Base-by-base conservation (phyloP, 2,329 filamentous ascomycete species). In the Sphaerulina musiva region DNA sequence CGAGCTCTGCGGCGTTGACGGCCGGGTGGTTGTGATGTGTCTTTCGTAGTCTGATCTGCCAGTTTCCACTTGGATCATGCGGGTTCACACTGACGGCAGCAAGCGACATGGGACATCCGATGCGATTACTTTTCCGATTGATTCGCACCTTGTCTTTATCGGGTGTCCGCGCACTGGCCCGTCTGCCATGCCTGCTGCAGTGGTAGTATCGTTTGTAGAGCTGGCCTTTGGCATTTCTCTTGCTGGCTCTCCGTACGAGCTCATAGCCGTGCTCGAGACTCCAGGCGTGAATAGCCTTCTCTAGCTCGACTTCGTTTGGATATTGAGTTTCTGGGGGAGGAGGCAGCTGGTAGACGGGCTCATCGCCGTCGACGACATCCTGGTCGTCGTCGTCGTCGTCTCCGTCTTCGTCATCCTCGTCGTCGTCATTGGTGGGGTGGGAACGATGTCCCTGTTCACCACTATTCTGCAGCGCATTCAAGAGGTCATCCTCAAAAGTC, bases 161-260 rank as follows among this genome's bases (percentile, higher is more conserved):
- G 7, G 59, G 61, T 7, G 62, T 66, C 26, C 59, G 59, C 8
- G 58, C 59, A 20, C 56, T 64, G 46, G 57, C 59, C 11, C 57
- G 57, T 46, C 62, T 66, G 42, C 67, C 67, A 54, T 68, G 65
- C 53, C 65, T 67, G 52, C 61, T 63, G 62, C 67, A 69, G 46
- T 69, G 63, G 47, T 64, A 67, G 57, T 68, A 69, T 26, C 67
- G 64, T 55, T 69, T 69, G 60, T 69, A 69, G 23, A 68, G 59
- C 36, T 62, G 53, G 14, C 66, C 65, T n/a, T 50, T 50, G 3
- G 65, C 64, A 44, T 69, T 69, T 59, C 65, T 67, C 60, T 68
- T 69, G 53, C 61, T 65, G 4, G 66, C 65, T 31, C 67, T 59
- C 5, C 66, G 61, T 1, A 69, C 67, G 14, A 68, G 53, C 56